Percentiles rank a stretch among this genome's conserved stretches.
These are phyloP conservation scores for Talaromyces atroroseus DNA, from an alignment of 2,329 filamentous ascomycete genomes.

Conservation along the genomic window DNA sequence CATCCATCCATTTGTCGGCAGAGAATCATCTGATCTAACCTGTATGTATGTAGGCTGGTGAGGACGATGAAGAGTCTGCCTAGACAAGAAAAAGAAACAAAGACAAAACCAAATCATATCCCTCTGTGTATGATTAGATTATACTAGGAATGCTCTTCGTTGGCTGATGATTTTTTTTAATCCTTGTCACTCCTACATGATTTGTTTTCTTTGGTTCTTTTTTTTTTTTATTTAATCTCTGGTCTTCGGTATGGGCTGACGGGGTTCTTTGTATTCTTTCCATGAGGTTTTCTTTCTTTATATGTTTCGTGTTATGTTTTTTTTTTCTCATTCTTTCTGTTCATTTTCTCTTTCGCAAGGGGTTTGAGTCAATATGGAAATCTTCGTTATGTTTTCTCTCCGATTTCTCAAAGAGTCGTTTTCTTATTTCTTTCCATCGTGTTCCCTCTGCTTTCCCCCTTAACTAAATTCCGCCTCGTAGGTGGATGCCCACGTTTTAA, in stretches of 20 bases:
- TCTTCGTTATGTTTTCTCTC: slow-evolving; percentile 8
- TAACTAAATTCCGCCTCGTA: background rate
- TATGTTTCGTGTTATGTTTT: slow-evolving; percentile 2
- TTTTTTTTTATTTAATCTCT: slow-evolving; percentile 10
- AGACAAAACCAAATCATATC: slow-evolving; percentile 5
- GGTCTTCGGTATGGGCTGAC: slow-evolving; percentile 15
- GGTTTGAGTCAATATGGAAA: slow-evolving; percentile 13
- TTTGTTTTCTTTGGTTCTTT: slow-evolving; percentile 3
- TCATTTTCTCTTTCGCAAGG: slow-evolving; percentile 7
- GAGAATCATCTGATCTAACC: background rate
- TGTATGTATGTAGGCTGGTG: slow-evolving; percentile 8
- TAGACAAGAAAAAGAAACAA: slow-evolving; percentile 1
- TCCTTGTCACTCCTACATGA: slow-evolving; percentile 2
- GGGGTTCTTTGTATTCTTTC: slow-evolving; percentile 14
- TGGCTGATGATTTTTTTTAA: background rate
- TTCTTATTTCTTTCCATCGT: background rate
- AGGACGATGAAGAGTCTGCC: slow-evolving; percentile 13
- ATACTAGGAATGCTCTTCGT: slow-evolving; percentile 5
- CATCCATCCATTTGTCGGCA: background rate
- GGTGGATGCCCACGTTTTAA: background rate
- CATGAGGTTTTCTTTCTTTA: slow-evolving; percentile 3
- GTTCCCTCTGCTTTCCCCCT: background rate
- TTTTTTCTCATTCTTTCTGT: background rate
- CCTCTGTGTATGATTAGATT: slow-evolving; percentile 11
- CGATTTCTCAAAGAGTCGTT: background rate